Percentiles rank a stretch among this genome's conserved stretches.
Evolutionary conservation across 352 stramenopile species (phyloP).

Genomic region (Phytophthora kernoviae): DNA sequence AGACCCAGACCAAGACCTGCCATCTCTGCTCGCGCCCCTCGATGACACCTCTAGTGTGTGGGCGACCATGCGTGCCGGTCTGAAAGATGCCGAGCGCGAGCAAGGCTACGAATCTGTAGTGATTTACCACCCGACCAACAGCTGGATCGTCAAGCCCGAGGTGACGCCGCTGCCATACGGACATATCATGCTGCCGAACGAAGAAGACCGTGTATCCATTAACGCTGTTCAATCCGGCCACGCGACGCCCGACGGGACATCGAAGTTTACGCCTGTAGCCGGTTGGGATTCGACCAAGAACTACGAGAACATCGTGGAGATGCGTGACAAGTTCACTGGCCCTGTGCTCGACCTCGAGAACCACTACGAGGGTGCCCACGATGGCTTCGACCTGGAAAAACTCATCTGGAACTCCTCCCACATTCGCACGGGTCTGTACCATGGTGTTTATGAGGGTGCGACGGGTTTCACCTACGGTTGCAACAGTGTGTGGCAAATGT

Average conservation of each 20-base stretch:
- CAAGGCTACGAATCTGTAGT: slow-evolving; percentile 21
- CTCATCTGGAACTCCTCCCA: slow-evolving; percentile 6
- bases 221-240: slow-evolving; percentile 21
- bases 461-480: slow-evolving; percentile 7
- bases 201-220: slow-evolving; percentile 18
- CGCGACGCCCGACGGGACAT: not conserved
- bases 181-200: slow-evolving; percentile 20
- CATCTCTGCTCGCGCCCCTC: slow-evolving; percentile 10
- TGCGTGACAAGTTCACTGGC: slow-evolving; percentile 5
- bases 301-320: slow-evolving; percentile 9
- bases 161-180: slow-evolving; percentile 13
- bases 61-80: slow-evolving; percentile 15
- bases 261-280: slow-evolving; percentile 6
- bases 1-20: slow-evolving; percentile 11
- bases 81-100: slow-evolving; percentile 12
- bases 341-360: slow-evolving; percentile 7
- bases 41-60: slow-evolving; percentile 29
- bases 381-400: slow-evolving; percentile 6
- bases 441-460: slow-evolving; percentile 3
- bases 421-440: slow-evolving; percentile 7
- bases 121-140: slow-evolving; percentile 17
- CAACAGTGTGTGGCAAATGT: slow-evolving; percentile 11
- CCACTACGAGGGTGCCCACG: slow-evolving; percentile 6
- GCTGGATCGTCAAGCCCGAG: slow-evolving; percentile 18
- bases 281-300: slow-evolving; percentile 8